Base-by-base conservation (phyloP, 208 protist genomes). In the Wallacemonas sp. region DNA sequence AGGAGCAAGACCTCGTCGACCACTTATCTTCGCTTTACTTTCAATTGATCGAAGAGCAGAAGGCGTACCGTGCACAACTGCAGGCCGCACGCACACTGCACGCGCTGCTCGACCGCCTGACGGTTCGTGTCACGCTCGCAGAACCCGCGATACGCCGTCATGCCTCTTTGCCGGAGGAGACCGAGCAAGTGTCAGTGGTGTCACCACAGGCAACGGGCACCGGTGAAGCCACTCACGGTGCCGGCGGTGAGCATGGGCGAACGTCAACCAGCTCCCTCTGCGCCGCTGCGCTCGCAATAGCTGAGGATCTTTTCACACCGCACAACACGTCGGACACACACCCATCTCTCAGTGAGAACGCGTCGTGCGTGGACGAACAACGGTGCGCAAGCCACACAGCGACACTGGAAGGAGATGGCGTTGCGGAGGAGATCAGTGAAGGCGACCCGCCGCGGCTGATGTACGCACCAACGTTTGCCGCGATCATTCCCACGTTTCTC, bases 21-120 rank as follows among this genome's bases (percentile, higher is more conserved):
- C 5, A 62, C 13, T 37, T 62, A 17, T 15, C 55, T 12, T n/a
- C 24, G 10, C 13, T 46, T 10, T 46, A 46, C 37, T 42, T 0
- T 12, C 55, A 46, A 19, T 37, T 62, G 37, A 24, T 62, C 5
- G 55, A 24, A 22, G 37, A 62, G 39, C 55, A 62, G 36, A 24
- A 26, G 5, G 36, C 32, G 55, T 46, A 46, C 39, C 50, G 50
- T 8, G 10, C 29, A n/a, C 50, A 62, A 15, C 38, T 62, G 19
- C 5, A 62, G 55, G 4, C 36, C 3, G 55, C 39, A 29, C 38
- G 37, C 6, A 21, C 4, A 9, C 30, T 57, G 50, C 50, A n/a
- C 30, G 12, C 24, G 5, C 9, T n/a, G 32, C 26, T 57, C 4
- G 15, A 4, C 12, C 6, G n/a, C 4, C n/a, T 57, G 50, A 13